phyloP scores from a whole-genome alignment of 352 stramenopile genomes.

The Aphanomyces euteiches region DNA sequence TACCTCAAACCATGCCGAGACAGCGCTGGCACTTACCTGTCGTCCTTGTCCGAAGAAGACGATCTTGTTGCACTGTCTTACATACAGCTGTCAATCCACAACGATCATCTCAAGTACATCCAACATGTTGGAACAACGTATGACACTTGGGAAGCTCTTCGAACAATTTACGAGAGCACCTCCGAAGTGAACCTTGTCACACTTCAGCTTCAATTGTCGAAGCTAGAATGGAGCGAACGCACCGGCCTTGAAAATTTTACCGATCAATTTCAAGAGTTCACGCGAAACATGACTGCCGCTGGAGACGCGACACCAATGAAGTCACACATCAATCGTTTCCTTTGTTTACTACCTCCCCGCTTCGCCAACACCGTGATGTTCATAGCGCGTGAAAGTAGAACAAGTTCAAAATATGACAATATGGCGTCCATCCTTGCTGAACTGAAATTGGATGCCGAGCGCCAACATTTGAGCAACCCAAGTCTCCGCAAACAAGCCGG shows the following conservation, averaged over 20 bases:
- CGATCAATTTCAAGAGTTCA: slow-evolving; percentile 4
- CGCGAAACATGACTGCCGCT: not conserved
- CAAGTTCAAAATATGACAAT: not conserved
- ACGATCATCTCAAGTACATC: not conserved
- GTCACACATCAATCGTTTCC: not conserved
- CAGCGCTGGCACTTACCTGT: not conserved
- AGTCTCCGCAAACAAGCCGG: not conserved
- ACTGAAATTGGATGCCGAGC: not conserved
- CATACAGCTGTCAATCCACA: not conserved
- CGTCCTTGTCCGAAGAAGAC: not conserved
- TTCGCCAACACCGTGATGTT: slow-evolving; percentile 1
- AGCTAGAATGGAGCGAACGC: not conserved
- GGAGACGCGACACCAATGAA: not conserved
- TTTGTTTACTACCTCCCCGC: not conserved
- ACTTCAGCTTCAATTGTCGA: not conserved
- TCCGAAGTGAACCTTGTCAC: not conserved
- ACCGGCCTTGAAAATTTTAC: not conserved
- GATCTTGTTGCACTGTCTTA: not conserved
- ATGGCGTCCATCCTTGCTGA: not conserved
- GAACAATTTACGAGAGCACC: not conserved
- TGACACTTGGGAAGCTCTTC: not conserved
- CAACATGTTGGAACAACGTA: not conserved
- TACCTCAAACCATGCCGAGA: not conserved
- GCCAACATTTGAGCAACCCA: not conserved
- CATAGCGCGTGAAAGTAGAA: not conserved